A percentile compares a stretch with the other conserved stretches of the same genome.
These are phyloP conservation scores for Leccinum sublutescens DNA, from an alignment of 768 basidiomycete genomes.

Conservation along the genomic window DNA sequence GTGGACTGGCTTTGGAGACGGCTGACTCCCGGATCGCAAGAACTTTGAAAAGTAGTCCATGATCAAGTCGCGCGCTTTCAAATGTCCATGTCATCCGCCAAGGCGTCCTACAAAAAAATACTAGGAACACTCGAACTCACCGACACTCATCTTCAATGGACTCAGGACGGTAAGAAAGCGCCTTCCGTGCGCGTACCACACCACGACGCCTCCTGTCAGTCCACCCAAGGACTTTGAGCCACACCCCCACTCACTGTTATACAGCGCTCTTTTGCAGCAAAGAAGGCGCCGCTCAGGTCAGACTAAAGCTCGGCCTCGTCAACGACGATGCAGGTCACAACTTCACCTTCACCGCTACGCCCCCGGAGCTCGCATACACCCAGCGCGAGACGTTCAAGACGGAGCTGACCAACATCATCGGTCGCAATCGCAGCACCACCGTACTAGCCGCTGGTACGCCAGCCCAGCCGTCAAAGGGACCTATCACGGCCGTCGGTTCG, in stretches of 20 bases:
- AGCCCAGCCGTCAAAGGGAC: constrained; percentile 26
- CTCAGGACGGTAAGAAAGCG: constrained; percentile 64
- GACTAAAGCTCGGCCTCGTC: constrained; percentile 69
- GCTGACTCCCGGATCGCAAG: constrained; percentile 44
- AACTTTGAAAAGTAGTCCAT: constrained; percentile 92
- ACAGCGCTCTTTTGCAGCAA: constrained; percentile 85
- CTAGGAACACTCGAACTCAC: constrained; percentile 75
- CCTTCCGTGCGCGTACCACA: constrained; percentile 64
- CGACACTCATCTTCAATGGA: constrained; percentile 74
- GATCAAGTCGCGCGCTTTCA: constrained; percentile 9
- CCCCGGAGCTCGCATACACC: constrained; percentile 55
- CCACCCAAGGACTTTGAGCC: no score
- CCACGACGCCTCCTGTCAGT: constrained; percentile 58
- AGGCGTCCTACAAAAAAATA: constrained; percentile 58
- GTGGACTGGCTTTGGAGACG: constrained; percentile 46
- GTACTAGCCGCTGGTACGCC: constrained; percentile 17
- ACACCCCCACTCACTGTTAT: constrained; percentile 2
- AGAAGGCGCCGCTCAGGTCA: constrained; percentile 75
- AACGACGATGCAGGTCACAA: constrained; percentile 74
- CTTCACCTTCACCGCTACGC: constrained; percentile 71
- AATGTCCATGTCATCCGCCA: constrained; percentile 9
- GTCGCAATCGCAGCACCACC: constrained; percentile 56
- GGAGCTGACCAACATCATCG: constrained; percentile 74
- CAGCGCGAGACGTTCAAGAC: constrained; percentile 85
- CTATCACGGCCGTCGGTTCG: constrained; percentile 14